Conservation (phyloP, 2,329 filamentous ascomycete genomes). For the Beauveria medogensis region DNA sequence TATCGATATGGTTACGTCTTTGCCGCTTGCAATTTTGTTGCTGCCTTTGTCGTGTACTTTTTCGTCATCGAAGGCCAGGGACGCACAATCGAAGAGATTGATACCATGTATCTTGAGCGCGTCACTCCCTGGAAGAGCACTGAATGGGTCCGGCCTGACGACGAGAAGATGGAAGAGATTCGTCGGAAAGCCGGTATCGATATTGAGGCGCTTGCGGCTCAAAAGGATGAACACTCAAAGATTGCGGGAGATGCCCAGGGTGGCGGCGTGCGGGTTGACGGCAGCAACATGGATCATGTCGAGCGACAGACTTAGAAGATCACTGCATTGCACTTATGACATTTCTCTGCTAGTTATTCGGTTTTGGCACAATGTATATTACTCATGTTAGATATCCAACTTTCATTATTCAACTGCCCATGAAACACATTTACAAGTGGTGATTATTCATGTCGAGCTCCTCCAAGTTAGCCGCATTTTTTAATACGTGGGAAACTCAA, state of each 20-base stretch:
- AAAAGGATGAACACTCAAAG: slow-evolving; percentile 7
- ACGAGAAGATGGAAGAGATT: slow-evolving; percentile 35
- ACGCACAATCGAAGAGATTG: slow-evolving; percentile 69
- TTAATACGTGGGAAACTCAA: slow-evolving; percentile 27
- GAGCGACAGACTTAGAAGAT: background rate
- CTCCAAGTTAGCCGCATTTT: slow-evolving; percentile 17
- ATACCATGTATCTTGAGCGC: slow-evolving; percentile 64
- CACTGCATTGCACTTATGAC: background rate
- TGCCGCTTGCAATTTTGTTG: slow-evolving; percentile 60
- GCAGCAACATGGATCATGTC: slow-evolving; percentile 7
- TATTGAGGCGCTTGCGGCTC: slow-evolving; percentile 19
- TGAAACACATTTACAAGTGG: too few species aligned
- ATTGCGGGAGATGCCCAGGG: slow-evolving; percentile 3
- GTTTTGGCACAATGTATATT: too few species aligned
- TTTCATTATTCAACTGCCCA: too few species aligned
- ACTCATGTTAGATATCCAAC: too few species aligned
- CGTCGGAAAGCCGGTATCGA: slow-evolving; percentile 34
- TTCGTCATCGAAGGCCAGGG: slow-evolving; percentile 70
- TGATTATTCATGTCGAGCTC: background rate
- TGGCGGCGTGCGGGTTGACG: slow-evolving; percentile 3
- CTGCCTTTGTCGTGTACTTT: slow-evolving; percentile 62
- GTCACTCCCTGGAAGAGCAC: slow-evolving; percentile 56
- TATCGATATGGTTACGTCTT: slow-evolving; percentile 72
- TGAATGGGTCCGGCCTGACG: slow-evolving; percentile 40
- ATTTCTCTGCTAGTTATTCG: background rate